These are phyloP conservation scores for Arthroderma sp. DNA, from an alignment of 2,329 filamentous ascomycete genomes.

Conservation along the genomic window DNA sequence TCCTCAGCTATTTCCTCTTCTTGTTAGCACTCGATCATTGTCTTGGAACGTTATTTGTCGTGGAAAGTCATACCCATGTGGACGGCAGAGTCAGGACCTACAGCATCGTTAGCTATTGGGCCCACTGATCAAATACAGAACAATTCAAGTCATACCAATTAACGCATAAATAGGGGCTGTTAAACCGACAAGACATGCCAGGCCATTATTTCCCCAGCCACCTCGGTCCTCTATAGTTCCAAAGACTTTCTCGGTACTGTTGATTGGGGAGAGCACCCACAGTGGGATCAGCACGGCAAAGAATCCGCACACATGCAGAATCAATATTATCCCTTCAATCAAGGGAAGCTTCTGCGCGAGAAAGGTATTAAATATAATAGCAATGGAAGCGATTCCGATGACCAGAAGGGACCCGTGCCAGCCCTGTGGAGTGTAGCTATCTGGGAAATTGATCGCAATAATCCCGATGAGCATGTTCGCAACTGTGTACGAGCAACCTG, in stretches of 20 bases:
- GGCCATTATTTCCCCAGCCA: constrained; percentile 16
- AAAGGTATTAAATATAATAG: constrained; percentile 19
- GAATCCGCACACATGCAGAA: constrained; percentile 21
- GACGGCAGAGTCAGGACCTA: constrained; percentile 13
- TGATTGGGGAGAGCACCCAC: constrained; percentile 17
- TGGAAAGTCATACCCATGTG: constrained; percentile 11
- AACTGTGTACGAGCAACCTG: constrained; percentile 16
- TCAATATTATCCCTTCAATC: constrained; percentile 19
- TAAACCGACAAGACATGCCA: constrained; percentile 18
- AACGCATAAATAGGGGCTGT: constrained; percentile 13
- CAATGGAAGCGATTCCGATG: constrained; percentile 14
- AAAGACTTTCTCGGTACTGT: constrained; percentile 15
- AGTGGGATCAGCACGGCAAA: constrained; percentile 22
- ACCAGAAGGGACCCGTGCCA: constrained; percentile 21
- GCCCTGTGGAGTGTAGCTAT: constrained; percentile 14
- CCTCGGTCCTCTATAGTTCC: constrained; percentile 15
- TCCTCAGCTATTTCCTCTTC: constrained; percentile 25
- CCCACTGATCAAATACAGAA: constrained; percentile 9
- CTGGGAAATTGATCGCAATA: constrained; percentile 19
- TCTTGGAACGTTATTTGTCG: background rate
- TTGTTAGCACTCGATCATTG: background rate
- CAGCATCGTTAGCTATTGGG: background rate
- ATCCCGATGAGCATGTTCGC: constrained; percentile 22
- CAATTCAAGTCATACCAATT: constrained; percentile 18
- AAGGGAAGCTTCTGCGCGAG: constrained; percentile 17